These are phyloP conservation scores for Nakazawaea ernobii DNA, from an alignment of 805 yeast genomes.

Conservation along the genomic window DNA sequence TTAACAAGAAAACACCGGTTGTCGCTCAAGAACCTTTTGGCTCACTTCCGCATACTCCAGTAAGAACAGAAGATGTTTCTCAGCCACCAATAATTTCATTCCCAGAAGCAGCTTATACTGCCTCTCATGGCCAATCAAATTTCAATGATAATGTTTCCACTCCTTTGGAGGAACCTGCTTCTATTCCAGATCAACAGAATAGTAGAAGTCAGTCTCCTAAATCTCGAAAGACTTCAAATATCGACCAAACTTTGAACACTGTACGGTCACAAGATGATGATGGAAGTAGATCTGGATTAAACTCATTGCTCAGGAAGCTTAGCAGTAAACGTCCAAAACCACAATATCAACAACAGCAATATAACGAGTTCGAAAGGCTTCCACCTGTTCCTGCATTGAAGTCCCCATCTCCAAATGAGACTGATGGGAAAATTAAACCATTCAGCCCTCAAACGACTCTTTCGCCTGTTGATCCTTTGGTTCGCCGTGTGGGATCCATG, in stretches of 20 bases:
- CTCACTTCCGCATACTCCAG: constrained; percentile 4
- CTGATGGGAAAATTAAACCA: background rate
- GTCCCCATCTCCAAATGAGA: constrained; percentile 2
- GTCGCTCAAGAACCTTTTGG: constrained; percentile 11
- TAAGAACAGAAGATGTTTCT: background rate
- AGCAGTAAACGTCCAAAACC: constrained; percentile 21
- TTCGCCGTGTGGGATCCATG: constrained; percentile 58
- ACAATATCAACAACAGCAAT: constrained; percentile 3
- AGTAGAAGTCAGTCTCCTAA: constrained; percentile 11
- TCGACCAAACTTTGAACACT: constrained; percentile 1
- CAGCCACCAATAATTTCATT: constrained; percentile 24
- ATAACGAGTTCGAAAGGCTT: background rate
- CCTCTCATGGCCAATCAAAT: constrained; percentile 15
- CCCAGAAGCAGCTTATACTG: constrained; percentile 39
- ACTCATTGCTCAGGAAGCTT: constrained; percentile 25
- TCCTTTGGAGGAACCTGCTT: background rate
- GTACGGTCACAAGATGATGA: background rate
- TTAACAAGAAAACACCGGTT: constrained; percentile 11
- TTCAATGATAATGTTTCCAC: background rate
- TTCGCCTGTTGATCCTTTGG: constrained; percentile 19
- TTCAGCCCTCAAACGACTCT: constrained; percentile 3
- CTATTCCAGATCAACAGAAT: constrained; percentile 9
- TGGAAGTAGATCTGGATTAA: constrained; percentile 11
- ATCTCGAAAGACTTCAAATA: constrained; percentile 2
- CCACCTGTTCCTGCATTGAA: background rate